Percentiles rank a stretch among this genome's conserved stretches.
Conservation (phyloP, 805 yeast genomes). For the Candida endomychidarum region DNA sequence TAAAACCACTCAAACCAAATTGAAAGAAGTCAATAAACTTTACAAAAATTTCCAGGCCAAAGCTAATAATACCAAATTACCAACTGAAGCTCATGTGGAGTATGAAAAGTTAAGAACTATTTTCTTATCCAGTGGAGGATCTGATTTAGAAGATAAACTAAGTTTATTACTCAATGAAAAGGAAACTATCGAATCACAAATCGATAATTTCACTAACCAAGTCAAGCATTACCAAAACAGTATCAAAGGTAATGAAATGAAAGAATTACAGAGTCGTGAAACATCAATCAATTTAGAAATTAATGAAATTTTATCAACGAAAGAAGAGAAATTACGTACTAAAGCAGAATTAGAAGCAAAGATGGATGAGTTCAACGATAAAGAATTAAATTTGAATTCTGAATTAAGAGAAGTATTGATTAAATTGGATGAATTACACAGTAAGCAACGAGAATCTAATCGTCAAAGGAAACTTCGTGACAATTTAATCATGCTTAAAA, state of each 20-base stretch:
- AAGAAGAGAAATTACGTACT: conserved; percentile 24
- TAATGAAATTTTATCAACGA: conserved; percentile 28
- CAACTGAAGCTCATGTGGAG: conserved; percentile 47
- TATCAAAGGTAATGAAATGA: conserved; percentile 38
- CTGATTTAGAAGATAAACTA: conserved; percentile 53
- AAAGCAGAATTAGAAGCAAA: conserved; percentile 30
- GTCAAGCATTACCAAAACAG: conserved; percentile 39
- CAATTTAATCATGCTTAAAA: conserved; percentile 64
- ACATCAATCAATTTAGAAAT: conserved; percentile 29
- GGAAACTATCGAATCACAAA: conserved; percentile 36
- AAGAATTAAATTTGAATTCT: conserved; percentile 62
- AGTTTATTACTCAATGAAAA: conserved; percentile 42
- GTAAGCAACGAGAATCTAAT: conserved; percentile 72
- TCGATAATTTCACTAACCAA: conserved; percentile 26
- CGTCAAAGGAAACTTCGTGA: conserved; percentile 72
- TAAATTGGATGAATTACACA: conserved; percentile 68
- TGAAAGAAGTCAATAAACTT: conserved; percentile 40
- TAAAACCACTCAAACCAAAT: conserved; percentile 44
- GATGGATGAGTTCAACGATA: conserved; percentile 37
- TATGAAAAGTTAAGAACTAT: conserved; percentile 59
- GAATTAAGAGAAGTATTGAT: conserved; percentile 59
- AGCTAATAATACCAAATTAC: conserved; percentile 16
- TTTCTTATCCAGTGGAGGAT: conserved; percentile 57
- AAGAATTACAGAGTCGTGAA: conserved; percentile 37
- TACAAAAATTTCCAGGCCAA: conserved; percentile 31